Base-by-base conservation (phyloP, 1,284 basidiomycete genomes). In the Leccinum solheimii region DNA sequence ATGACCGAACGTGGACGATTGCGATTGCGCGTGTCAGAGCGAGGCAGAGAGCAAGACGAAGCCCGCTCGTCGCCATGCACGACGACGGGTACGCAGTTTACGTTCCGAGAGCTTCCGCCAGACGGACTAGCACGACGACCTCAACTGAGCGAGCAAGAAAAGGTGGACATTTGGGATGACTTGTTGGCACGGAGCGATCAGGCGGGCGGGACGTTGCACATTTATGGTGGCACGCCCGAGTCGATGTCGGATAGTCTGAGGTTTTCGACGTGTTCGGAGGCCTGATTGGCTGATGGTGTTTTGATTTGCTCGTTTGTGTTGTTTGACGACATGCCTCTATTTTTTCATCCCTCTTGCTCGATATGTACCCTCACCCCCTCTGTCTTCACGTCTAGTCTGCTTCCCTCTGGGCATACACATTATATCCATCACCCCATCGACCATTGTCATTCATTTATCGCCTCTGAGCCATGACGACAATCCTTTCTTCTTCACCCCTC, bases 121-220 rank as follows among this genome's bases (percentile, higher is more conserved):
- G 21, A 13, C 51, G 68, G 69, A 6, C 64, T 50, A 63, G 73
- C 73, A 21, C 75, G 73, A 48, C 68, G 72, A 54, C 69, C 72
- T 14, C 75, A 69, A 43, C 73, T 86, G 70, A 83, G 83, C 34
- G 87, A 90, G 68, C 74, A 81, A 68, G 87, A 91, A 76, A 91
- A 91, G 76, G 80, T 82, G 8, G 84, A 82, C 9, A 83, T 81
- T 66, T 91, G 89, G 89, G 80, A 88, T 62, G 86, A 86, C 62
- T 68, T 91, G 60, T 73, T 91, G 62, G 80, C 83, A 70, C 78
- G 81, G 65, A 90, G 88, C 68, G 86, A 80, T 51, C 72, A 73
- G 57, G 88, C 89, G 2, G 88, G 88, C 5, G 89, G 88, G 56
- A 91, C 89, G 57, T 69, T 91, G 59, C 87, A 86, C 68, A 67